Evolutionary conservation across 257 asterid genomes (phyloP), one percentile per base, ranked within the genome.

Genomic region (Solanum pinnatisectum): DNA sequence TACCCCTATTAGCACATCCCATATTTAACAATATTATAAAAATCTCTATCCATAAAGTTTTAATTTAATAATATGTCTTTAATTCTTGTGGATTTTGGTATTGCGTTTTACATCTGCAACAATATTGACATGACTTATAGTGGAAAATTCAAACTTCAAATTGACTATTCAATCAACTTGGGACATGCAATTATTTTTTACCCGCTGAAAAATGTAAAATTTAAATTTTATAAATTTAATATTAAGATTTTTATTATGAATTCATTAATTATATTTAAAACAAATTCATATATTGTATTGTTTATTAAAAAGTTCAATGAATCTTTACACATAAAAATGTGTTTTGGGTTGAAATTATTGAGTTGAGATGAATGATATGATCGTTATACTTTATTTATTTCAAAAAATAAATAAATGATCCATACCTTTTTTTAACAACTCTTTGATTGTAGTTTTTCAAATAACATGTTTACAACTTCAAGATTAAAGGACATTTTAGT

Each of bases 161-260:
- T 32, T 70, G n/a, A 70, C 7, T 12, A 30, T 70, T 32, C 40
- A 32, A 70, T 35, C 46, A 20, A 36, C 49, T 15, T 30, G 27
- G 3, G 5, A 23, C 13, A 59, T 20, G 25, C 6, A 59, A 60
- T 2, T 56, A 6, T 18, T 56, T 56, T 56, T 56, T 5, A 6
- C 0, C 2, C 4, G 52, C 10, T 0, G 1, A 18, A 3, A 4
- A 7, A 22, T 59, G 22, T 0, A 60, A 9, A 23, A 60, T 60
- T 60, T 60, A 60, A 60, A 60, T 3, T 60, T 59, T 60, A 22
- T 22, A 4, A 22, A 4, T 59, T 59, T 59, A 8, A 60, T 60
- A 0, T 46, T 0, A 46, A 46, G 4, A 1, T 13, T 4, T 14
- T 46, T 4, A 46, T 13, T 0, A 49, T 49, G 5, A 42, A 13